Percentiles rank a stretch among this genome's conserved stretches.
Conservation (phyloP, 129 eudicot species). For the Lactuca saligna region DNA sequence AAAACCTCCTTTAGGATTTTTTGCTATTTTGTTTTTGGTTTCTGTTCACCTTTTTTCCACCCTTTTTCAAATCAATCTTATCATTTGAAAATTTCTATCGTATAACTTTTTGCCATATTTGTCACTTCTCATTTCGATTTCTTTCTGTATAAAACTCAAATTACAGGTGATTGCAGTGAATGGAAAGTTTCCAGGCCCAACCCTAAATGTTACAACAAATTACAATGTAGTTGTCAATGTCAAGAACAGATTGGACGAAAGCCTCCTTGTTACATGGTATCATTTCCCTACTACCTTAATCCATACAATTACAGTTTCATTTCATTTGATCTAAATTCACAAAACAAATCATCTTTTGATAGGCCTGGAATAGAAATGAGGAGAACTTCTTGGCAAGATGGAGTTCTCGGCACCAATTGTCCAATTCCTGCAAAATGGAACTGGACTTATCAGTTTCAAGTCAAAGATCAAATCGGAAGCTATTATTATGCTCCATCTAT, state of each 20-base stretch:
- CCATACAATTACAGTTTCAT: background rate
- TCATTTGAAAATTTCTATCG: background rate
- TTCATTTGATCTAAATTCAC: background rate
- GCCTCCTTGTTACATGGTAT: slow-evolving; percentile 78
- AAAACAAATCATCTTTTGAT: background rate
- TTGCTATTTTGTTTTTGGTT: background rate
- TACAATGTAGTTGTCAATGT: slow-evolving; percentile 72
- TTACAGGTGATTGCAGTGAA: slow-evolving; percentile 85
- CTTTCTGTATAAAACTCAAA: slow-evolving; percentile 17
- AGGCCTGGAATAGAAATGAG: slow-evolving; percentile 97
- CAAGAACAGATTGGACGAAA: slow-evolving; percentile 69
- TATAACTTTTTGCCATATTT: background rate
- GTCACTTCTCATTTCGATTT: background rate
- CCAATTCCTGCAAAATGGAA: slow-evolving; percentile 81
- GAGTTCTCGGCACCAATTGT: slow-evolving; percentile 92
- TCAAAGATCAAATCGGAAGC: slow-evolving; percentile 96
- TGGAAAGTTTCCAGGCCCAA: slow-evolving; percentile 77
- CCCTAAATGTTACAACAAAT: slow-evolving; percentile 75
- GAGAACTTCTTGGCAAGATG: slow-evolving; percentile 93
- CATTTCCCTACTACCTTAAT: background rate
- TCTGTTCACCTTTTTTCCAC: background rate
- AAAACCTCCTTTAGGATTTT: background rate
- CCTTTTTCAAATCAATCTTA: background rate
- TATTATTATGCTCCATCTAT: slow-evolving; percentile 81
- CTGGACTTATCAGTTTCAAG: slow-evolving; percentile 93